Percentiles rank a stretch among this genome's conserved stretches.
Conservation (phyloP, 805 yeast genomes). For the Hanseniaspora vineae region DNA sequence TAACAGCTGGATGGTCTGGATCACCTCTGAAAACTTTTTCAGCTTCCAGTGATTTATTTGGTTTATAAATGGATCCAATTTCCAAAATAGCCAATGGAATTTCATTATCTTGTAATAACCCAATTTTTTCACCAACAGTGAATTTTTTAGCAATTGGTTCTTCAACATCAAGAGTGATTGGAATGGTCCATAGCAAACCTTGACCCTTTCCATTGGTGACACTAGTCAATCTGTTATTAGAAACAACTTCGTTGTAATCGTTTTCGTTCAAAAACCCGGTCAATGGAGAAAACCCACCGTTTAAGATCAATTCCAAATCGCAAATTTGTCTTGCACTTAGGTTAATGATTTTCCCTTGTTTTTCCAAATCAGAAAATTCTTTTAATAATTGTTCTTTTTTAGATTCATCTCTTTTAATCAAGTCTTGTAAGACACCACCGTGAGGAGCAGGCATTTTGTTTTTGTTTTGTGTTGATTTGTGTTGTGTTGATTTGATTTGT, state of each 20-base stretch:
- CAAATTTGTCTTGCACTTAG: slow-evolving; percentile 84
- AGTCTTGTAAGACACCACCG: slow-evolving; percentile 83
- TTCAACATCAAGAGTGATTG: slow-evolving; percentile 66
- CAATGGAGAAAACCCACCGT: slow-evolving; percentile 89
- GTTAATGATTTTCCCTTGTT: slow-evolving; percentile 26
- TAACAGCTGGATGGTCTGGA: slow-evolving; percentile 90
- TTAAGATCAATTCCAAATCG: slow-evolving; percentile 80
- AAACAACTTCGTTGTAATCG: slow-evolving; percentile 54
- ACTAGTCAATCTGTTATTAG: slow-evolving; percentile 53
- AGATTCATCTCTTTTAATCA: slow-evolving; percentile 66
- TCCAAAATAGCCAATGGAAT: slow-evolving; percentile 71
- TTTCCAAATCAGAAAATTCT: slow-evolving; percentile 38
- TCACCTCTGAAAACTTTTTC: slow-evolving; percentile 86
- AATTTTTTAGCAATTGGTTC: slow-evolving; percentile 28
- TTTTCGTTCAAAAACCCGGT: slow-evolving; percentile 50
- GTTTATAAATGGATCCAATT: slow-evolving; percentile 64
- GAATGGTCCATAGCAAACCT: slow-evolving; percentile 70
- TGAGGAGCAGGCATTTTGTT: slow-evolving; percentile 63
- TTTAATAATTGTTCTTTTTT: slow-evolving; percentile 40
- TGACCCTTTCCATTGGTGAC: slow-evolving; percentile 27
- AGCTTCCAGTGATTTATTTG: slow-evolving; percentile 73
- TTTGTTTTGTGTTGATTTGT: neutral
- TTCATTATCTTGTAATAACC: slow-evolving; percentile 70
- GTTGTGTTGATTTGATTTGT: neutral
- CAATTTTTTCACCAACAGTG: slow-evolving; percentile 47